Evolutionary conservation across 805 yeast species (phyloP), one percentile per base, ranked within the genome.

Genomic region (Saturnispora besseyi): DNA sequence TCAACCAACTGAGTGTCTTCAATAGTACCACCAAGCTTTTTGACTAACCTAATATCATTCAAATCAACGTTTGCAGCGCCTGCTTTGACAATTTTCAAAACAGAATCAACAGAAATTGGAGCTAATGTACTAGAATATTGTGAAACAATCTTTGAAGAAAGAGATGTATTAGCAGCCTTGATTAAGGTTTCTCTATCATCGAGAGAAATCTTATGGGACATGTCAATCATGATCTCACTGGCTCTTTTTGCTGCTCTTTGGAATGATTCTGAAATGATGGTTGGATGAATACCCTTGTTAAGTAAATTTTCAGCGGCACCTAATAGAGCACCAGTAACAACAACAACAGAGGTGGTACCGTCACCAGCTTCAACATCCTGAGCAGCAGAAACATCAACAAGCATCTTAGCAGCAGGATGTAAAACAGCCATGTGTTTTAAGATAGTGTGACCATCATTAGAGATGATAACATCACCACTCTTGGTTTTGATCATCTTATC

Each of bases 341-440:
- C 91, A 29, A 95, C 99, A 31, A 93, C 99, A 2, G 96, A 84
- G 0, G 99, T 93, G 32, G 99, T 93, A 56, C 99, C 99, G 65
- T 93, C 99, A 50, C 99, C 99, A n/a, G 98, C 99, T 68, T 90
- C 99, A 36, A 90, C 85, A 61, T 93, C 99, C 70, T 93, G 99
- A 1, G 99, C 98, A 40, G 90, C 96, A 52, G 96, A 84, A 28
- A 93, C 87, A 64, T 93, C 98, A 42, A 93, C 99, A 62, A 78
- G 65, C 98, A 93, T 93, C 62, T 89, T 84, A 1, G 99, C 99
- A 2, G 96, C 99, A 2, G 99, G 99, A 65, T 93, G 99, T 64
- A 93, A 76, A 46, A 93, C 95, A 1, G 99, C 98, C 98, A 93
- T 93, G 67, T 93, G 97, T 61, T 87, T 82, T 59, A 91, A 73